A percentile compares a stretch with the other conserved stretches of the same genome.
Conservation (phyloP, 2,329 filamentous ascomycete species). For the Neonectria neomacrospora region DNA sequence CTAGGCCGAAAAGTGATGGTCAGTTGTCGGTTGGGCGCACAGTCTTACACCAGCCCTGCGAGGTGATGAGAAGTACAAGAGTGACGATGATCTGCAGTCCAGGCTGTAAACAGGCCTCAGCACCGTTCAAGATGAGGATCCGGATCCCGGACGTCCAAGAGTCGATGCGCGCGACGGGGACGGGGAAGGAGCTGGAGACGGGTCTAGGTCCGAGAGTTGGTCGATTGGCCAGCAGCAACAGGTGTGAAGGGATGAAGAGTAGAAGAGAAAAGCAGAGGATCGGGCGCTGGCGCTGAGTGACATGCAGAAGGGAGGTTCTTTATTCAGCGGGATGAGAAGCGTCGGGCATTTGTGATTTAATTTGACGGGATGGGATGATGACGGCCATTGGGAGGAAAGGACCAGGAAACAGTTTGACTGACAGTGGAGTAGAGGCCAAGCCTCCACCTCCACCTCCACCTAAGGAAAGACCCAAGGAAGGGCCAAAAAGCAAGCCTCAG, state of each 20-base stretch:
- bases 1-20: neutral
- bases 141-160: neutral
- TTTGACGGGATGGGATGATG: constrained; percentile 6
- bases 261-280: neutral
- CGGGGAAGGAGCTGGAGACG: neutral
- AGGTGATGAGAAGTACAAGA: neutral
- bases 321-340: neutral
- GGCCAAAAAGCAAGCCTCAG: neutral
- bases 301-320: constrained; percentile 6
- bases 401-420: neutral
- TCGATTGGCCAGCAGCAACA: neutral
- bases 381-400: constrained; percentile 13
- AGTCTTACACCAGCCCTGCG: neutral
- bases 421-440: neutral
- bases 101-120: neutral
- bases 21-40: neutral
- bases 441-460: too few relatives aligned
- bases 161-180: neutral
- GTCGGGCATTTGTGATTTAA: constrained; percentile 2
- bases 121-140: neutral
- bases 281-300: neutral
- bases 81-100: neutral
- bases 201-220: neutral
- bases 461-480: neutral
- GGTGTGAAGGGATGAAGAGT: neutral